Evolutionary conservation across 257 asterid species (phyloP), one percentile per base, ranked within the genome.

Genomic region (Solanum appendiculatum): DNA sequence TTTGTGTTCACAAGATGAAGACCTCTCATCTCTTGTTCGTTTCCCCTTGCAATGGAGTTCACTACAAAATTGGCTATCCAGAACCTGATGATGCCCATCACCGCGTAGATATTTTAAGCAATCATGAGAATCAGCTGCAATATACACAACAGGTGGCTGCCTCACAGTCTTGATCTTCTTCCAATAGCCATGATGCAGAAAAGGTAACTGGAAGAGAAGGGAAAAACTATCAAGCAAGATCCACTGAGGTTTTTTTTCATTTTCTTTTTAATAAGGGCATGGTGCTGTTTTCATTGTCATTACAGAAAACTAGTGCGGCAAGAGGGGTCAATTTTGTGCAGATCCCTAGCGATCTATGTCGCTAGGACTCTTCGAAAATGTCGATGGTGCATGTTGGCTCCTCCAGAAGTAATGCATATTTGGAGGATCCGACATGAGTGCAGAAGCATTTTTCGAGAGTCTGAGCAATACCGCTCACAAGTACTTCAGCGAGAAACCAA

Each of bases 161-260:
- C 85, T 90, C 86, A 69, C 91, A 84, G 72, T 86, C 66, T 82
- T 90, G 48, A 85, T 66, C 75, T 86, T 92, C 87, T 84, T 87
- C 93, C 89, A 86, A 83, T 87, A 75, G 85, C 86, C 87, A 88
- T 89, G 90, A 88, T 12, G 88, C 63, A 86, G 86, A 86, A 91
- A 86, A 74, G 85, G 31, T 81, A 73, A 66, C 89, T 89, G 89
- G 37, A 44, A 86, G 48, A 85, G 70, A 73, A 89, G 73, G 42
- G 40, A 29, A 60, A 63, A 37, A 66, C 21, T 5, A 48, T 85
- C 66, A 85, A 63, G 39, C 70, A 42, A 44, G 82, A 42, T 69
- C 69, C 75, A 85, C 66, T 5, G 2, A 68, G 21, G 6, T 40
- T 66, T 14, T 66, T 66, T 42, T 27, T 60, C 7, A 12, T 60